Evolutionary conservation across 305 asterid species (phyloP), one percentile per base, ranked within the genome.

Genomic region (Nicotiana rustica): DNA sequence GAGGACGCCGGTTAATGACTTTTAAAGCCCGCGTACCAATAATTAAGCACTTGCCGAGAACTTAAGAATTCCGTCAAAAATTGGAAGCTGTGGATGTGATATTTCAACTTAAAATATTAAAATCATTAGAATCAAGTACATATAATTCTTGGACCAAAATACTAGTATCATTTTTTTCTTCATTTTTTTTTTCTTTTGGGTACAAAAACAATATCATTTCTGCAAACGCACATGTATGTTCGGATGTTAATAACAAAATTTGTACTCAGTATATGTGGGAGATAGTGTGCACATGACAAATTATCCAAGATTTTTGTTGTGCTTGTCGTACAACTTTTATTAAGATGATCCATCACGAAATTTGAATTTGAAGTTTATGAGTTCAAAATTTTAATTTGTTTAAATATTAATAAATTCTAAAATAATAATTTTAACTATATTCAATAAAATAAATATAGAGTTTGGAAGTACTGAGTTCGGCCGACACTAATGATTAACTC

Each of bases 281-380:
- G 47, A 66, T 6, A 6, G 21, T 35, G 49, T 35, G 36, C 4
- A 15, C 25, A 14, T 33, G 12, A 15, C 49, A 33, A 33, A 33
- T 2, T 67, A 14, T 67, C 6, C 49, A 33, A 14, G 73, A 67
- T 6, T 33, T 33, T 33, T 35, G 12, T 66, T 31, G 41, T 31
- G 71, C n/a, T 33, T 7, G 1, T 29, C n/a, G 6, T 52, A 52
- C 6, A 52, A 52, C 6, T 52, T 14, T 4, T 52, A 13, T 52
- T 52, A 12, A 0, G 10, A 41, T 6, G 3, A 0, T 1, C 0
- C 1, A 41, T 6, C 2, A 0, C 3, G 47, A 1, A 41, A 0
- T 41, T 7, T 7, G 0, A 0, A 8, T 41, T 41, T 41, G 0
- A 41, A 41, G 2, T 7, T 41, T 41, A 6, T 38, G 3, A 41